Percentiles rank a stretch among this genome's conserved stretches.
Conservation (phyloP, 257 asterid species). For the Nicotiana attenuata region DNA sequence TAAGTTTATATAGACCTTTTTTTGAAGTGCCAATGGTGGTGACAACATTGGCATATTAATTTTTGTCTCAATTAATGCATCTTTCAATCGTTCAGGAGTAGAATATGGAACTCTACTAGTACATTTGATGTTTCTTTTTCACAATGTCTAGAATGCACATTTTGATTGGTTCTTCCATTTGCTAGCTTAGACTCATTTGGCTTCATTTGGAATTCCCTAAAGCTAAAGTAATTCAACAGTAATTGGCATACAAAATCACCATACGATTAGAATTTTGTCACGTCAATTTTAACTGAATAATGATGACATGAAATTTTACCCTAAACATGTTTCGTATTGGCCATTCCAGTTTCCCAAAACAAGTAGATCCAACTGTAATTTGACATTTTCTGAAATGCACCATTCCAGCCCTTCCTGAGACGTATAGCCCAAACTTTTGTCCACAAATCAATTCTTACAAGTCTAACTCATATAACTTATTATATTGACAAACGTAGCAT, state of each 20-base stretch:
- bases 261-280: neutral
- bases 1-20: constrained; percentile 5
- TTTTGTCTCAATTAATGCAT: neutral
- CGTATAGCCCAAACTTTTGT: neutral
- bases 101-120: neutral
- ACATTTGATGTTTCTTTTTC: neutral
- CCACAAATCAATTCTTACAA: neutral
- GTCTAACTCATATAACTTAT: too few relatives aligned
- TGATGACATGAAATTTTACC: neutral
- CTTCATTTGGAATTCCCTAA: neutral
- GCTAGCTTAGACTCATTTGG: neutral
- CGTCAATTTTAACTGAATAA: neutral
- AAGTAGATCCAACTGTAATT: neutral
- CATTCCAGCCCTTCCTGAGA: neutral
- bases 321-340: neutral
- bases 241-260: neutral
- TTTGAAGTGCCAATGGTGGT: neutral
- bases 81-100: neutral
- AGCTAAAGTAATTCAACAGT: constrained; percentile 1
- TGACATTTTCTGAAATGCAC: neutral
- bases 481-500: neutral
- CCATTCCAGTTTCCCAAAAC: neutral
- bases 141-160: constrained; percentile 2
- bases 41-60: neutral
- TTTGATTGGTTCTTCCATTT: neutral